Base-by-base conservation (phyloP, 176 grass and related monocot genomes). In the Elymus sibiricus region DNA sequence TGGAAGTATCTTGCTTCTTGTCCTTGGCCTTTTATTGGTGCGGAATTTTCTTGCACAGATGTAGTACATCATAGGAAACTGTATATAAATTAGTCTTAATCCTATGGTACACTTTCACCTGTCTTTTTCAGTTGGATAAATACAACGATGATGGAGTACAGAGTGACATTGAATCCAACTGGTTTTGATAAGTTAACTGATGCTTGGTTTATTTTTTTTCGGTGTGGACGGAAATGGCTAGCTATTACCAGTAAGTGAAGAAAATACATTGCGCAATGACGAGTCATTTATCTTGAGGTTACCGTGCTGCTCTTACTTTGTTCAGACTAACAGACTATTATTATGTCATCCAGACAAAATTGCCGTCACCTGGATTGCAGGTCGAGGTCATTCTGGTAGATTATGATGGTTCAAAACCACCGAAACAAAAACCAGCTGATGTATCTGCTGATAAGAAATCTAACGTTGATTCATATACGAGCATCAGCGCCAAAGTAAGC, bases 91-190 rank as follows among this genome's bases (percentile, higher is more conserved):
- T 37, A 39, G 27, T 40, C 47, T 87, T 73, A 82, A 40, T 78
- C 66, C 10, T 68, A 14, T 49, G 24, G 32, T 84, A 27, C 39
- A 68, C 27, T 69, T 63, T 29, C 47, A 38, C 34, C 44, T 21
- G n/a, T 83, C 11, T 32, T 80, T 64, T 84, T 60, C 90, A 99
- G 97, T 76, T 99, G 97, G 94, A 81, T 98, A 86, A 98, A 98
- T 86, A 96, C 97, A 84, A 96, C 90, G 81, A 92, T 94, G 90
- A 94, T 90, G 86, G 90, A 99, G 81, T 96, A 99, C 60, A 95
- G 93, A 56, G 86, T 91, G 86, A 91, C 84, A 27, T 86, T 95
- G 88, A 95, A 83, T 80, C 88, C 96, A 74, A 82, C 79, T 58
- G 96, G 95, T 64, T 82, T 95, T 85, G 96, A 92, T 39, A 98